Evolutionary conservation across 805 yeast genomes (phyloP).

Genomic region (Barnettozyma californica): DNA sequence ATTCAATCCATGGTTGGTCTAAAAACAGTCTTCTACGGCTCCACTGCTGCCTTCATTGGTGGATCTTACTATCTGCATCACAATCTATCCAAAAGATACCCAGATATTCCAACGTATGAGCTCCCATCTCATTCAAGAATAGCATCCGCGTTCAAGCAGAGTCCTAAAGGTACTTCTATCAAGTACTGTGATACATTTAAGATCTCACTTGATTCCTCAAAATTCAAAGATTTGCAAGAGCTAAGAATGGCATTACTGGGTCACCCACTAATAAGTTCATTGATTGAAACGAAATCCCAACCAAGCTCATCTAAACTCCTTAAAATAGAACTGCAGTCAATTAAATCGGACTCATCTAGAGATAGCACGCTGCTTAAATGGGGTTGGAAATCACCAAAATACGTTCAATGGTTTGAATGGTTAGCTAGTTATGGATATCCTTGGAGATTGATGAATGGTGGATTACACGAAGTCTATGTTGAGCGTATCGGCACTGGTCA

Average conservation of each 20-base stretch:
- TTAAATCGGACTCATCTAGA: not conserved
- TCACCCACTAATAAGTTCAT: not conserved
- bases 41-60: conserved; percentile 9
- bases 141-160: conserved; percentile 6
- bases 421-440: conserved; percentile 22
- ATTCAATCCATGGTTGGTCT: conserved; percentile 3
- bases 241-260: conserved; percentile 1
- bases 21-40: conserved; percentile 11
- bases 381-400: not conserved
- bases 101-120: conserved; percentile 17
- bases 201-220: conserved; percentile 6
- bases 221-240: not conserved
- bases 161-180: conserved; percentile 7
- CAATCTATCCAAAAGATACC: conserved; percentile 12
- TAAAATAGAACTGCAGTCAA: not conserved
- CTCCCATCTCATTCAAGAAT: conserved; percentile 15
- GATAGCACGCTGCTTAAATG: conserved; percentile 6
- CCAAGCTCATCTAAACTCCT: not conserved
- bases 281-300: conserved; percentile 1
- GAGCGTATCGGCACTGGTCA: conserved; percentile 5
- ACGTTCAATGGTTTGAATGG: conserved; percentile 13
- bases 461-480: conserved; percentile 17
- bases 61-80: conserved; percentile 17
- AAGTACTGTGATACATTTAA: conserved; percentile 21
- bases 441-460: conserved; percentile 26